Evolutionary conservation across 441 rosid genomes (phyloP).

Genomic region (Eruca vesicaria): DNA sequence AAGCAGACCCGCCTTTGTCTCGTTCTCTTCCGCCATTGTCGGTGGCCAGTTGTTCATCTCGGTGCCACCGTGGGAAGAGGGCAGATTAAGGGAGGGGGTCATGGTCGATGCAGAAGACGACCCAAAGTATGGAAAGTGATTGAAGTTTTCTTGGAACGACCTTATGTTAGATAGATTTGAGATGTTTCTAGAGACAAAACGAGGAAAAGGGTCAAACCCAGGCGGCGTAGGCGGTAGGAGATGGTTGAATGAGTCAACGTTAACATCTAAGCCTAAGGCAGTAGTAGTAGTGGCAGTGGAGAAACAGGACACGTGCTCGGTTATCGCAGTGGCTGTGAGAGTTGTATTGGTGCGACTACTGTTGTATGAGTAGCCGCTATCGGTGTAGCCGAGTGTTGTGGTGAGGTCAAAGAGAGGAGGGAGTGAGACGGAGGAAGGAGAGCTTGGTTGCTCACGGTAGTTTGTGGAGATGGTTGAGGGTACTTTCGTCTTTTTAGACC

Average conservation of each 20-base stretch:
- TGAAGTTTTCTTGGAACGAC: constrained; percentile 78
- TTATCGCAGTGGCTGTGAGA: constrained; percentile 29
- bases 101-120: constrained; percentile 28
- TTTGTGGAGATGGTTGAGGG: constrained; percentile 29
- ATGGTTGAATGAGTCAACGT: constrained; percentile 17
- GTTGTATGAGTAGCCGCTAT: constrained; percentile 61
- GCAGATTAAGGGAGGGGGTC: constrained; percentile 19
- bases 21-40: constrained; percentile 32
- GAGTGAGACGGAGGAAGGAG: constrained; percentile 71
- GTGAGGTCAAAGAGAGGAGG: constrained; percentile 69
- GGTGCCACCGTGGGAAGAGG: constrained; percentile 32
- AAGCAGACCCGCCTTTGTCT: constrained; percentile 43
- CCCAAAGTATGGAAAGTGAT: constrained; percentile 53
- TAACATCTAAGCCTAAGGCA: constrained; percentile 26
- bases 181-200: constrained; percentile 36
- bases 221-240: constrained; percentile 13
- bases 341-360: constrained; percentile 36
- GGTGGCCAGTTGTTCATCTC: constrained; percentile 41
- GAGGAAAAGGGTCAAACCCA: constrained; percentile 34
- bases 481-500: constrained; percentile 46
- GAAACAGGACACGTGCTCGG: constrained; percentile 99
- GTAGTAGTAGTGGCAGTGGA: constrained; percentile 74
- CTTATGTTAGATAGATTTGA: constrained; percentile 60
- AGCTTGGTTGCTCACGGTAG: constrained; percentile 55
- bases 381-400: constrained; percentile 25